These are phyloP conservation scores for Lentinus brumalis DNA, from an alignment of 768 basidiomycete genomes.

Conservation along the genomic window DNA sequence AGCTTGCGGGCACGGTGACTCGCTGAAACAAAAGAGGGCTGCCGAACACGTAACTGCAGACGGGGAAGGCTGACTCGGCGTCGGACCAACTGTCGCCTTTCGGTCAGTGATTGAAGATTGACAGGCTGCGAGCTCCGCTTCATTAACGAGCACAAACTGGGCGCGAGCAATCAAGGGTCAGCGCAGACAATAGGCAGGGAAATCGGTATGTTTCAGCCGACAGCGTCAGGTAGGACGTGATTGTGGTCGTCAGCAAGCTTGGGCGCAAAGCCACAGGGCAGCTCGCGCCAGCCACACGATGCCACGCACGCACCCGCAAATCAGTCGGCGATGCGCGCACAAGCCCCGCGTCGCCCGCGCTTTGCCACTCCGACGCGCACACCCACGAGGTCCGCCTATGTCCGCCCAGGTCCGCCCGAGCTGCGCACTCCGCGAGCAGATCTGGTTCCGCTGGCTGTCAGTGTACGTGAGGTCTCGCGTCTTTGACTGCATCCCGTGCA, in stretches of 20 bases:
- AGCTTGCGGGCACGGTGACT: conserved; percentile 1
- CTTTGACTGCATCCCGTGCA: background rate
- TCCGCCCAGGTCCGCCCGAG: background rate
- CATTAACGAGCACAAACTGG: conserved; percentile 2
- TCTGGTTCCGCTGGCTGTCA: background rate
- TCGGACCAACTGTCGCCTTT: conserved; percentile 6
- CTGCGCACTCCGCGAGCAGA: background rate
- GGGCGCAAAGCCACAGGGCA: background rate
- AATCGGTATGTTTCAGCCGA: background rate
- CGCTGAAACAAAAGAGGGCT: conserved; percentile 17
- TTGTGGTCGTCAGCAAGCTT: background rate
- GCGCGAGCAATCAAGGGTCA: conserved; percentile 6
- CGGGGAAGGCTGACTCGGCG: conserved; percentile 8
- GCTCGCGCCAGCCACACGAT: background rate
- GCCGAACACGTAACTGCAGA: conserved; percentile 21
- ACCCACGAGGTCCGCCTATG: too few relatives aligned
- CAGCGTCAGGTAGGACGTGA: background rate
- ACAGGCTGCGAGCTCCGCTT: conserved; percentile 8
- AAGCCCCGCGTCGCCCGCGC: background rate
- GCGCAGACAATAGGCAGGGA: conserved; percentile 8
- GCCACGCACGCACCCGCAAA: background rate
- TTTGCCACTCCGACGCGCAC: background rate
- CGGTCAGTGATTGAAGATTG: conserved; percentile 17
- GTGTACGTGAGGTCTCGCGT: background rate
- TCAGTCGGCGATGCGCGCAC: background rate